These are phyloP conservation scores for Chaetomiaceae sp. DNA, from an alignment of 2,329 filamentous ascomycete genomes.

Conservation along the genomic window DNA sequence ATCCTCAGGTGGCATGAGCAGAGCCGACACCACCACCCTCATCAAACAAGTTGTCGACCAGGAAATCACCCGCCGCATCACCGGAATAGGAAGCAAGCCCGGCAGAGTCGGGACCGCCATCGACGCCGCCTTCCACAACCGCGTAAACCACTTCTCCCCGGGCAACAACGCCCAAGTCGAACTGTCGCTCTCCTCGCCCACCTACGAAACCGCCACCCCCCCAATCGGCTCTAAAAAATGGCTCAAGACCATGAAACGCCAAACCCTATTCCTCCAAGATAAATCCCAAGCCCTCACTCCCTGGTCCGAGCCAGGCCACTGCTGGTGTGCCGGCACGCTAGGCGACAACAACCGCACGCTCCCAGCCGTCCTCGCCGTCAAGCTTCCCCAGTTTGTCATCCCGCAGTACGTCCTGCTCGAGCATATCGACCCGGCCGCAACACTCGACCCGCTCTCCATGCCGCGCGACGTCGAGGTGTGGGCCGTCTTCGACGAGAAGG, in stretches of 20 bases:
- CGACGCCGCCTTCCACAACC: slow-evolving; percentile 43
- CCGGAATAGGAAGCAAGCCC: slow-evolving; percentile 44
- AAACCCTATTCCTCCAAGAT: slow-evolving; percentile 35
- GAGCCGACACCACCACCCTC: slow-evolving; percentile 39
- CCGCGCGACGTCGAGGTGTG: slow-evolving; percentile 69
- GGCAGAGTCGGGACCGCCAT: slow-evolving; percentile 40
- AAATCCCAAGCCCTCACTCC: slow-evolving; percentile 50
- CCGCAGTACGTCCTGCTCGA: slow-evolving; percentile 69
- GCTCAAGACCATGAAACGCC: slow-evolving; percentile 15
- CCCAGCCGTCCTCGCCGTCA: slow-evolving; percentile 62
- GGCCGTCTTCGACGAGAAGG: slow-evolving; percentile 51
- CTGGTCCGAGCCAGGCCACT: slow-evolving; percentile 80
- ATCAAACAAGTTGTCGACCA: slow-evolving; percentile 41
- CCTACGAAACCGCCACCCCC: slow-evolving; percentile 40
- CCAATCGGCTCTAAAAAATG: slow-evolving; percentile 27
- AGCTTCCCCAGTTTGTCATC: slow-evolving; percentile 54
- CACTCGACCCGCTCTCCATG: slow-evolving; percentile 56
- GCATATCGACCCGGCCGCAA: slow-evolving; percentile 61
- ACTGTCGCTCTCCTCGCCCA: slow-evolving; percentile 54
- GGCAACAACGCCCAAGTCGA: slow-evolving; percentile 65
- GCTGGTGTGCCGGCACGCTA: slow-evolving; percentile 68
- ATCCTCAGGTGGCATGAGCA: slow-evolving; percentile 33
- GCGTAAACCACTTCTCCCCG: slow-evolving; percentile 69
- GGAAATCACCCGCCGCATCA: slow-evolving; percentile 42
- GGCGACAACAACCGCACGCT: slow-evolving; percentile 42